phyloP scores from a whole-genome alignment of 2,329 filamentous ascomycete species.

The Aspergillus brasiliensis region DNA sequence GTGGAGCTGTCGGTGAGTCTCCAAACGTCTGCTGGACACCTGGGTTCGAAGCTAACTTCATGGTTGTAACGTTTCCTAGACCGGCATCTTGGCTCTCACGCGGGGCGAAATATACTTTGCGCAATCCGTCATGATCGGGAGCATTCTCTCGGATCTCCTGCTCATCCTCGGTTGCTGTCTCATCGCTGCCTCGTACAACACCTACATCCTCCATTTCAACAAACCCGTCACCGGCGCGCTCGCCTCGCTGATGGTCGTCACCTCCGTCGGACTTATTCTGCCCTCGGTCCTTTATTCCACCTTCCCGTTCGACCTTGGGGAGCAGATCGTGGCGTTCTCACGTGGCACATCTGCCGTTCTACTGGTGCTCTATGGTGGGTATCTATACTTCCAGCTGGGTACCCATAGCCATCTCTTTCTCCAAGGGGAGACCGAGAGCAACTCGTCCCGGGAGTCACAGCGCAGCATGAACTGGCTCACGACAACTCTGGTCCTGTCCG shows the following conservation, averaged over 20 bases:
- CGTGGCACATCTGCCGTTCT: constrained; percentile 71
- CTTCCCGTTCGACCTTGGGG: constrained; percentile 45
- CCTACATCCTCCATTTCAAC: constrained; percentile 61
- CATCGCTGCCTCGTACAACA: constrained; percentile 66
- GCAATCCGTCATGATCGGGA: constrained; percentile 87
- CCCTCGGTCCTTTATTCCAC: constrained; percentile 69
- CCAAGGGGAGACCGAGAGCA: constrained; percentile 19
- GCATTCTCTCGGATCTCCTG: constrained; percentile 84
- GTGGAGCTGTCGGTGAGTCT: constrained; percentile 66
- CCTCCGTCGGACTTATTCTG: constrained; percentile 70
- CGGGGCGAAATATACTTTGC: constrained; percentile 84
- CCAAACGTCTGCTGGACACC: background rate
- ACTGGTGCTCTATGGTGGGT: constrained; percentile 67
- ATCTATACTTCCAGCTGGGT: constrained; percentile 70
- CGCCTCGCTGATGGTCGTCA: constrained; percentile 66
- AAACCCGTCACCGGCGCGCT: constrained; percentile 40
- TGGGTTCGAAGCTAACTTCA: background rate
- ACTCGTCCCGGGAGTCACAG: background rate
- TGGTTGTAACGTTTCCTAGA: constrained; percentile 29
- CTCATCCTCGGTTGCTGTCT: constrained; percentile 74
- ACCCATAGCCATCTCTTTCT: constrained; percentile 71
- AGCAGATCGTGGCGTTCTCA: constrained; percentile 67
- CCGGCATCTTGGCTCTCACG: constrained; percentile 79
- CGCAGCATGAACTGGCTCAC: background rate
- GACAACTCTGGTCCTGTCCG: constrained; percentile 31